Evolutionary conservation across 768 basidiomycete species (phyloP).

Genomic region (Podaxis carcinomalis): DNA sequence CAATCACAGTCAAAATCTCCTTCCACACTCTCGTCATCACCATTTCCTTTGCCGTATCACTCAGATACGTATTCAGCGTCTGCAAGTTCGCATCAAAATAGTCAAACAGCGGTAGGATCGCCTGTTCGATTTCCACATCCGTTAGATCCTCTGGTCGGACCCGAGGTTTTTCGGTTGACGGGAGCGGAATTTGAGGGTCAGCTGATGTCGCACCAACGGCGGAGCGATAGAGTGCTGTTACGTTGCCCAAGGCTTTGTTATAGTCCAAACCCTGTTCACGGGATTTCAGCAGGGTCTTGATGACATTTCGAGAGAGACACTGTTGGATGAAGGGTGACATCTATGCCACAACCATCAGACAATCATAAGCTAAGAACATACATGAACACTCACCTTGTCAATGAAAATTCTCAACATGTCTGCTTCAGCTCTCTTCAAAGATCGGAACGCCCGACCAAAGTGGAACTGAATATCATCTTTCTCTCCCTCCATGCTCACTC

Average conservation of each 20-base stretch:
- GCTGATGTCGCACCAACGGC: slow-evolving; percentile 60
- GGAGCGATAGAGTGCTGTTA: slow-evolving; percentile 79
- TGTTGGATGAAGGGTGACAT: slow-evolving; percentile 93
- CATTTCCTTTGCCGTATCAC: slow-evolving; percentile 80
- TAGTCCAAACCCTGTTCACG: slow-evolving; percentile 64
- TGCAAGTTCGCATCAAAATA: slow-evolving; percentile 94
- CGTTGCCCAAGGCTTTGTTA: slow-evolving; percentile 82
- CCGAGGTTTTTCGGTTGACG: slow-evolving; percentile 71
- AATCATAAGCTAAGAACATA: background rate
- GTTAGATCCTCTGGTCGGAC: slow-evolving; percentile 76
- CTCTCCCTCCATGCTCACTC: slow-evolving; percentile 98
- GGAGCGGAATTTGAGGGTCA: slow-evolving; percentile 78
- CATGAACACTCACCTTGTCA: slow-evolving; percentile 70
- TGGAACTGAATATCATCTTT: slow-evolving; percentile 97
- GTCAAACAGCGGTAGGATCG: slow-evolving; percentile 88
- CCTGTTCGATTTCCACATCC: slow-evolving; percentile 92
- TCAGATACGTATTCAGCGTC: slow-evolving; percentile 84
- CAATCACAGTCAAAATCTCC: slow-evolving; percentile 83
- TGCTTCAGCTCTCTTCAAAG: slow-evolving; percentile 85
- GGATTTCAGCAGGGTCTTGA: slow-evolving; percentile 75
- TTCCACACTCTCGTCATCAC: slow-evolving; percentile 97
- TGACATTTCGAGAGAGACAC: slow-evolving; percentile 69
- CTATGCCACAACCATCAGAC: slow-evolving; percentile 33
- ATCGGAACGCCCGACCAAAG: slow-evolving; percentile 94
- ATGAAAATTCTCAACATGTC: slow-evolving; percentile 97